These are phyloP conservation scores for Bipolaris sorokiniana DNA, from an alignment of 2,329 filamentous ascomycete species.

Conservation along the genomic window DNA sequence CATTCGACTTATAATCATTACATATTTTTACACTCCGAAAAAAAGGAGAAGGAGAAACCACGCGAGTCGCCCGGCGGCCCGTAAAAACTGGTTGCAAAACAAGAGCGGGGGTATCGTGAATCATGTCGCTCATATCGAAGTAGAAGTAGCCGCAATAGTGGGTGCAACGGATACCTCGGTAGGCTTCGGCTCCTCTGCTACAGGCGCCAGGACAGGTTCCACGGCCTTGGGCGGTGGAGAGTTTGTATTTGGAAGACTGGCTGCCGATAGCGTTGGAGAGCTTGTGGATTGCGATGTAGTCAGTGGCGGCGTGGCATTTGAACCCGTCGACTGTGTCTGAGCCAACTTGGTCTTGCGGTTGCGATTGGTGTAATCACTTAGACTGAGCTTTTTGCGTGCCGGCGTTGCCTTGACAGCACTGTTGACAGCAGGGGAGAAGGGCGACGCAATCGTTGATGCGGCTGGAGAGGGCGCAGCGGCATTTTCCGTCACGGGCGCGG, in stretches of 20 bases:
- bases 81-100: slow-evolving; percentile 18
- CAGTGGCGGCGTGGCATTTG: slow-evolving; percentile 32
- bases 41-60: slow-evolving; percentile 19
- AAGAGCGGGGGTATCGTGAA: slow-evolving; percentile 34
- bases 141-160: slow-evolving; percentile 21
- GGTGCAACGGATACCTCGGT: slow-evolving; percentile 17
- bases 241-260: slow-evolving; percentile 38
- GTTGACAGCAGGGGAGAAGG: slow-evolving; percentile 50
- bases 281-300: slow-evolving; percentile 34
- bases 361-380: slow-evolving; percentile 58
- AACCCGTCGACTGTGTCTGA: slow-evolving; percentile 35
- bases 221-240: slow-evolving; percentile 37
- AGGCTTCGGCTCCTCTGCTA: slow-evolving; percentile 36
- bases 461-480: slow-evolving; percentile 41
- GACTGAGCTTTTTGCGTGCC: slow-evolving; percentile 57
- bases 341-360: slow-evolving; percentile 51
- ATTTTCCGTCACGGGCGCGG: slow-evolving; percentile 26
- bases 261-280: slow-evolving; percentile 42
- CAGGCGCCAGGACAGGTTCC: slow-evolving; percentile 34
- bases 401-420: slow-evolving; percentile 51
- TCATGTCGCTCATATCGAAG: slow-evolving; percentile 34
- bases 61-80: slow-evolving; percentile 30
- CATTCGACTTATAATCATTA: slow-evolving; percentile 33
- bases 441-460: slow-evolving; percentile 29
- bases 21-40: slow-evolving; percentile 43